Base-by-base conservation (phyloP, 176 grass and related monocot species). In the Carex kokanica region DNA sequence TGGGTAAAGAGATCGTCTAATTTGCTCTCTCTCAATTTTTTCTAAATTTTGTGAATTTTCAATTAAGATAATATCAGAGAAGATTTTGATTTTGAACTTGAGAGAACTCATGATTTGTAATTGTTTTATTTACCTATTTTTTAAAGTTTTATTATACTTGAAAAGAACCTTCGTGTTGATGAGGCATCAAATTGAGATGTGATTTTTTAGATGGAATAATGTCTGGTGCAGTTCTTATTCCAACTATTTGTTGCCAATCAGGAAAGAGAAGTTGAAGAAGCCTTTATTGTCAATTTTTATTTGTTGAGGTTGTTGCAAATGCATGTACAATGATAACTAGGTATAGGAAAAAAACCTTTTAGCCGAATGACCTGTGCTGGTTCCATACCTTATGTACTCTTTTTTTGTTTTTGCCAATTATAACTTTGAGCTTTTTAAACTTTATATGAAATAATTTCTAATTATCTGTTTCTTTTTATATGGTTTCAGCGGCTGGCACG, bases 401-500 rank as follows among this genome's bases (percentile, higher is more conserved):
- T 83, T 5, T 65, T 58, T 52, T 27, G 66, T 6, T 14, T 80
- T 60, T 36, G 23, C 3, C 18, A 61, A 2, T 21, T 24, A 25
- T 51, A 20, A 43, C 13, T 90, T 8, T 61, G 20, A 11, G 11
- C 59, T 23, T 25, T 25, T 4, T 61, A 61, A 49, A 11, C 45
- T 49, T 49, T 49, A 49, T 49, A 49, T 49, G 9, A 49, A 49
- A 49, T 2, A 74, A 70, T 47, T 79, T 18, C 12, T 65, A 47
- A 63, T 15, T 36, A 47, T 83, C 32, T 78, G 53, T 79, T 67
- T 11, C 38, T 49, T 88, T 72, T 85, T 45, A 91, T 85, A 87
- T 90, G 67, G 82, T 88, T 91, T 86, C 92, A 97, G 95, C 85
- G 79, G 81, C 95, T 88, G 95, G 95, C 81, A 89, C 88, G 18